Conservation (phyloP, 2,329 filamentous ascomycete genomes). For the Neophaeococcomyces aloes region DNA sequence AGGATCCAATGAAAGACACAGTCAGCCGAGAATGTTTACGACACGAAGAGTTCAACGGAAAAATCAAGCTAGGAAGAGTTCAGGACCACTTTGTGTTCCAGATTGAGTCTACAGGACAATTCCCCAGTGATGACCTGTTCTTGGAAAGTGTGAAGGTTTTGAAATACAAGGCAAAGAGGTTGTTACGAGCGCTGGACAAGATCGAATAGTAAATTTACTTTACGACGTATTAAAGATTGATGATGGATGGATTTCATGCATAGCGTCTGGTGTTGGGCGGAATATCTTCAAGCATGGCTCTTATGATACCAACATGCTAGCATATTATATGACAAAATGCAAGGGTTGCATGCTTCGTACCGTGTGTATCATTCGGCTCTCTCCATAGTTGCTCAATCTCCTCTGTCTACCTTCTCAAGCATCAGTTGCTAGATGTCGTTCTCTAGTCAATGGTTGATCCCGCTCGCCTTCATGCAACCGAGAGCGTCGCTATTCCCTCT, state of each 20-base stretch:
- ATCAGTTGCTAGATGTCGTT: too few species aligned
- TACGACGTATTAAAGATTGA: background rate
- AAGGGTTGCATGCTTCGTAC: too few species aligned
- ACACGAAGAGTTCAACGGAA: slow-evolving; percentile 86
- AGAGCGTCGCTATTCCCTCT: too few species aligned
- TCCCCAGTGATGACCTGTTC: slow-evolving; percentile 87
- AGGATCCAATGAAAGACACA: slow-evolving; percentile 83
- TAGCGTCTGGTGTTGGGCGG: background rate
- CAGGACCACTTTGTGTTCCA: slow-evolving; percentile 97
- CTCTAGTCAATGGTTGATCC: too few species aligned
- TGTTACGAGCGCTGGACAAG: slow-evolving; percentile 36
- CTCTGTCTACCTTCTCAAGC: too few species aligned
- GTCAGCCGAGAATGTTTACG: slow-evolving; percentile 87
- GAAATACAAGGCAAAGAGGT: slow-evolving; percentile 62
- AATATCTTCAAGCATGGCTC: too few species aligned
- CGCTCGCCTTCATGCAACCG: too few species aligned
- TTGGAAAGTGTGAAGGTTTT: slow-evolving; percentile 76
- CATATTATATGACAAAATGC: too few species aligned
- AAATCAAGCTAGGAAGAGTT: slow-evolving; percentile 82
- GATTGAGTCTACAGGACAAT: slow-evolving; percentile 90
- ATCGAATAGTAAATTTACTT: slow-evolving; percentile 26
- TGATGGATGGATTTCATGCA: background rate
- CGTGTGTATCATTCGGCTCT: too few species aligned
- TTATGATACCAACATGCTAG: too few species aligned
- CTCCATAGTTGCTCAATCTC: too few species aligned